Evolutionary conservation across 139 green algal genomes (phyloP), one percentile per base, ranked within the genome.

Genomic region (Zygnema circumcarinatum): DNA sequence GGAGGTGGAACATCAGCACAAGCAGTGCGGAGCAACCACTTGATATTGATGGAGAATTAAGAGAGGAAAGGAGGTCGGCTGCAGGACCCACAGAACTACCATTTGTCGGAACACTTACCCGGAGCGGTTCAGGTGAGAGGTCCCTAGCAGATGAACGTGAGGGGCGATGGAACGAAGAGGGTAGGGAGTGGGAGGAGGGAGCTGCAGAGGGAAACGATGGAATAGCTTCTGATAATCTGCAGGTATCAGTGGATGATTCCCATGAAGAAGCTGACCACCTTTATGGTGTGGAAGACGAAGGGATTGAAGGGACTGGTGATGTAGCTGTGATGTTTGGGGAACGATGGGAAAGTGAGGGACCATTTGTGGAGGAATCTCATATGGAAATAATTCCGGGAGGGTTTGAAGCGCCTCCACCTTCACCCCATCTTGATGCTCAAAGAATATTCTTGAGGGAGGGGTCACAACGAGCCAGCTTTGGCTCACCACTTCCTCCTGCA

Each of bases 361-460:
- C 47, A 25, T 62, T 62, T 62, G 7, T 62, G 47, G 47, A 62
- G 16, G 47, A 62, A 62, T 62, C 47, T 62, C 47, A 62, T 16
- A 62, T 62, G 47, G 47, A 62, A 62, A 62, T 62, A 62, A 62
- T 62, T 62, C 16, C 16, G 47, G 47, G 47, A 62, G 47, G 47
- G 16, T 62, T 62, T 62, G 47, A 62, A 62, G 47, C 47, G 47
- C 47, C 47, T 62, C 47, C 47, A 25, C 47, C 47, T 62, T 62
- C 47, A 62, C 47, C 47, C 16, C 47, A 62, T 62, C 47, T 62
- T 62, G 47, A 62, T 78, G 7, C 36, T 78, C 69, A 39, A 78
- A 41, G 35, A 41, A 11, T 41, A 38, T 78, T 41, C 7, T 78
- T 3, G 69, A 41, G 35, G 69, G 69, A 16, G 16, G 69, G 69